Evolutionary conservation across 805 yeast species (phyloP).

Genomic region (Wickerhamomyces sydowiorum): DNA sequence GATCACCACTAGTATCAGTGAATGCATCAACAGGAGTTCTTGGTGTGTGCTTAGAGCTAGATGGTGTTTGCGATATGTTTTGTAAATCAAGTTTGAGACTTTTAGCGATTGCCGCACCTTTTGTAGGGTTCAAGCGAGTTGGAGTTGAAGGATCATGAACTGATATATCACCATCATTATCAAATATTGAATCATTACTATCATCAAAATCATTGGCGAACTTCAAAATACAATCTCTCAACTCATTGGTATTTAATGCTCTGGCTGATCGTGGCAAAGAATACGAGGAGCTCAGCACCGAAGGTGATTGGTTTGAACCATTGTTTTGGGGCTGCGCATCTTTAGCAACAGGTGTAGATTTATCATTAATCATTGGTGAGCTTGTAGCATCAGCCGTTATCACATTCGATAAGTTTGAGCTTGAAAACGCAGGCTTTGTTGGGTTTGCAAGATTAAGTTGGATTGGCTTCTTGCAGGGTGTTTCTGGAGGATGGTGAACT

Average conservation of each 20-base stretch:
- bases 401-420: slow-evolving; percentile 24
- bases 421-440: slow-evolving; percentile 14
- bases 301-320: slow-evolving; percentile 14
- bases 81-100: slow-evolving; percentile 8
- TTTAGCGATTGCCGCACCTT: slow-evolving; percentile 11
- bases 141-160: slow-evolving; percentile 38
- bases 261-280: slow-evolving; percentile 20
- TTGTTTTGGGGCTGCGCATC: slow-evolving; percentile 4
- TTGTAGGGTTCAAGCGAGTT: slow-evolving; percentile 26
- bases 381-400: slow-evolving; percentile 18
- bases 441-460: slow-evolving; percentile 10
- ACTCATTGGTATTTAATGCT: slow-evolving; percentile 31
- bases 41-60: slow-evolving; percentile 22
- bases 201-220: slow-evolving; percentile 39
- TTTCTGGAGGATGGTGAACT: slow-evolving; percentile 46
- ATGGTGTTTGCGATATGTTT: slow-evolving; percentile 12
- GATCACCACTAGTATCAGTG: slow-evolving; percentile 14
- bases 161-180: slow-evolving; percentile 10
- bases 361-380: slow-evolving; percentile 23
- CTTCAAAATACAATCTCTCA: slow-evolving; percentile 33
- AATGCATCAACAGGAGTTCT: slow-evolving; percentile 22
- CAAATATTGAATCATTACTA: slow-evolving; percentile 22
- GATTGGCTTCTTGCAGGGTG: slow-evolving; percentile 51
- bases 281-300: slow-evolving; percentile 7
- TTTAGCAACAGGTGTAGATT: slow-evolving; percentile 18